phyloP scores from a whole-genome alignment of 805 yeast species.

The Wickerhamomyces silvicola region DNA sequence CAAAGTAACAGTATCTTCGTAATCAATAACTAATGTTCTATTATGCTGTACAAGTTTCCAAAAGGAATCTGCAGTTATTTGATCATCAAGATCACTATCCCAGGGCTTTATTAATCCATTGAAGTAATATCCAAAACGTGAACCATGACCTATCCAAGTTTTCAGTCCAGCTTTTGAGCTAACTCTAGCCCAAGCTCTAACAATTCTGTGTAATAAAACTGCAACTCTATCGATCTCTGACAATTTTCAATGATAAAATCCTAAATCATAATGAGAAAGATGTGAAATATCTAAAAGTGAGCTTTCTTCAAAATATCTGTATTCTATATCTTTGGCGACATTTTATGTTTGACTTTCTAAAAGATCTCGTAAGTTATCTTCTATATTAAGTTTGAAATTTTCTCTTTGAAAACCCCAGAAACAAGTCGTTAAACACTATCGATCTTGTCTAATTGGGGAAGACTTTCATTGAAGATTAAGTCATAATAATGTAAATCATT shows the following conservation, averaged over 20 bases:
- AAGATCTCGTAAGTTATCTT: too few relatives aligned
- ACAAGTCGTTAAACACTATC: too few relatives aligned
- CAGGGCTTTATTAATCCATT: conserved; percentile 58
- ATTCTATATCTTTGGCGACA: conserved; percentile 4
- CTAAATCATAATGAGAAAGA: conserved; percentile 20
- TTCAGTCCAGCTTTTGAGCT: conserved; percentile 6
- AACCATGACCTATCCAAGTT: conserved; percentile 63
- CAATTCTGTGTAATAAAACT: conserved; percentile 17
- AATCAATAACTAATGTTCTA: conserved; percentile 10
- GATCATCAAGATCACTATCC: conserved; percentile 65
- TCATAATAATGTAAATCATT: neutral
- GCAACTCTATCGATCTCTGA: conserved; percentile 17
- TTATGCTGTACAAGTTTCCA: conserved; percentile 7
- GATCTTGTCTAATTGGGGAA: too few relatives aligned
- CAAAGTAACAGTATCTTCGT: conserved; percentile 6
- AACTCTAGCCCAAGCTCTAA: conserved; percentile 20
- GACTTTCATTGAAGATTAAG: conserved; percentile 5
- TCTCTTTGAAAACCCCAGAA: too few relatives aligned
- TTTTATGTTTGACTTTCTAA: conserved; percentile 6
- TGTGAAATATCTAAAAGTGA: conserved; percentile 13
- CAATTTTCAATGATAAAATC: conserved; percentile 14
- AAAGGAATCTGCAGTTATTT: conserved; percentile 35
- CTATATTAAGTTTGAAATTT: conserved; percentile 16
- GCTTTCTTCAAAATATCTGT: conserved; percentile 22
- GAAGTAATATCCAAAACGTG: conserved; percentile 58